Evolutionary conservation across 2,329 filamentous ascomycete species (phyloP).

Genomic region (Aspergillus quadrilineatus): DNA sequence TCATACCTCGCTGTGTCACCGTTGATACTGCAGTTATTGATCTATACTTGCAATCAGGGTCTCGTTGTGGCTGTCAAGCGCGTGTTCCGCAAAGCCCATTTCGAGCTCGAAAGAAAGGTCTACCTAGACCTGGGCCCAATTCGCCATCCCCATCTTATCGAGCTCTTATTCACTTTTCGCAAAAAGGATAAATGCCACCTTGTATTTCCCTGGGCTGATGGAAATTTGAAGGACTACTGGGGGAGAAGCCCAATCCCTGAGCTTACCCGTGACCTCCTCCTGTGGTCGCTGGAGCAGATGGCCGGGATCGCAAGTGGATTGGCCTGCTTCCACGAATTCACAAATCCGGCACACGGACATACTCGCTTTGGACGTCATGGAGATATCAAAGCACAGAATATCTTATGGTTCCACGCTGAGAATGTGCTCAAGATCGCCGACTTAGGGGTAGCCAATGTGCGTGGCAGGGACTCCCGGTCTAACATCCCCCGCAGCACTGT

Average conservation of each 20-base stretch:
- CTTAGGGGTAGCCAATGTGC: conserved; percentile 36
- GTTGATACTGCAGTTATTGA: too few relatives aligned
- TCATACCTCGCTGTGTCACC: not conserved
- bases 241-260: conserved; percentile 8
- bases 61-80: conserved; percentile 1
- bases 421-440: conserved; percentile 35
- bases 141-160: conserved; percentile 23
- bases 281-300: conserved; percentile 32
- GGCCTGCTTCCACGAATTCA: conserved; percentile 25
- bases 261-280: conserved; percentile 15
- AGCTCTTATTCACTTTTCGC: conserved; percentile 30
- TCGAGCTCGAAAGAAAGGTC: not conserved
- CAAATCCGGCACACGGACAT: not conserved
- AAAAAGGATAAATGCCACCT: conserved; percentile 24
- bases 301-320: conserved; percentile 27
- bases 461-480: conserved; percentile 33
- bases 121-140: not conserved
- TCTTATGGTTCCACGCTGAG: conserved; percentile 29
- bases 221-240: conserved; percentile 30
- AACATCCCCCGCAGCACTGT: conserved; percentile 22
- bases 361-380: conserved; percentile 34
- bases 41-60: not conserved
- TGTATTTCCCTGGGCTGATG: conserved; percentile 30
- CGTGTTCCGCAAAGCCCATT: not conserved
- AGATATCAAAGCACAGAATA: conserved; percentile 41